Evolutionary conservation across 257 asterid species (phyloP).

Genomic region (Penstemon eatonii): DNA sequence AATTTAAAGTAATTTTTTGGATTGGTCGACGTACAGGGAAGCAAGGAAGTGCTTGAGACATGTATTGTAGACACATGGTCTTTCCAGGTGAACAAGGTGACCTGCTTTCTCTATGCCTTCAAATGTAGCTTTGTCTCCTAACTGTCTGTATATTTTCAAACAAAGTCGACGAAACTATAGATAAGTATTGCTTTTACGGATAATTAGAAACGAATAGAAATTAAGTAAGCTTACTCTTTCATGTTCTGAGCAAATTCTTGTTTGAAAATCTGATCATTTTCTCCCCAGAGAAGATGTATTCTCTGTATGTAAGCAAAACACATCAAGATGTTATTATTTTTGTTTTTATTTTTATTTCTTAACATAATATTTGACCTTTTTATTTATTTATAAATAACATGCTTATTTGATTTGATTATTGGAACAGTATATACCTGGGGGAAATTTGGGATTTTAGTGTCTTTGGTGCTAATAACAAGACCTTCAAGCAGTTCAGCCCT

Average conservation of each 20-base stretch:
- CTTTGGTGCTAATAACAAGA: conserved; percentile 69
- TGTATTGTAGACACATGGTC: conserved; percentile 73
- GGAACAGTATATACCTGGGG: conserved; percentile 45
- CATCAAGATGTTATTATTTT: not conserved
- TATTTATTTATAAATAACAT: not conserved
- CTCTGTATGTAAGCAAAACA: conserved; percentile 39
- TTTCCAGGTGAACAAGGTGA: conserved; percentile 81
- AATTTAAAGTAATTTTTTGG: not conserved
- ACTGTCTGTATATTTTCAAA: conserved; percentile 45
- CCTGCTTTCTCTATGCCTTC: conserved; percentile 73
- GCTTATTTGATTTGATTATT: not conserved
- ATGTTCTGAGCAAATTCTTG: conserved; percentile 67
- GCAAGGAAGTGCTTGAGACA: conserved; percentile 71
- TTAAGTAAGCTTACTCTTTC: conserved; percentile 59
- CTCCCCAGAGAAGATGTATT: conserved; percentile 94
- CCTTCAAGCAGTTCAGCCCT: conserved; percentile 85
- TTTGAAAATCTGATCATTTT: conserved; percentile 79
- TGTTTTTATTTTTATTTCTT: no score
- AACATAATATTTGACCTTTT: no score
- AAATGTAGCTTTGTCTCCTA: conserved; percentile 57
- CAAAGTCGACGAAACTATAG: not conserved
- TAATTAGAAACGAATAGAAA: not conserved
- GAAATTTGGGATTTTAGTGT: conserved; percentile 54
- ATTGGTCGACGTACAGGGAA: conserved; percentile 42
- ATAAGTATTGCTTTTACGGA: not conserved